These are phyloP conservation scores for Aspergillus unguis DNA, from an alignment of 2,329 filamentous ascomycete species.

Conservation along the genomic window DNA sequence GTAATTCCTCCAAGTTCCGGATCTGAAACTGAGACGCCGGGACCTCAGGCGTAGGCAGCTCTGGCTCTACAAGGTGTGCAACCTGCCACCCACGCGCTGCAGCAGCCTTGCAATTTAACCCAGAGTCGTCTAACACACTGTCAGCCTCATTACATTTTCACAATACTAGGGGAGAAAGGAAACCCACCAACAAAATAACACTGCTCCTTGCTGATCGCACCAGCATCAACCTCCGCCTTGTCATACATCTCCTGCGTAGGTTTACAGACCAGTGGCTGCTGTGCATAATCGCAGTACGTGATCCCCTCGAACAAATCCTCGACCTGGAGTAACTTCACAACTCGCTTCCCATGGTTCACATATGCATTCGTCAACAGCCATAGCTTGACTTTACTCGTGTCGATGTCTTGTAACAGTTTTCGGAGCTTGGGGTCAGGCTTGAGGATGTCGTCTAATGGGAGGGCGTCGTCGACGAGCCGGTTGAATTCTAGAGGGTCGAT, in stretches of 20 bases:
- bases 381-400: conserved; percentile 74
- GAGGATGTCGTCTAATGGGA: conserved; percentile 82
- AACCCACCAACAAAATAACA: conserved; percentile 89
- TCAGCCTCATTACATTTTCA: conserved; percentile 14
- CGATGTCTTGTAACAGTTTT: conserved; percentile 74
- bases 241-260: conserved; percentile 77
- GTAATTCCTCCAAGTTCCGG: conserved; percentile 69
- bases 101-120: conserved; percentile 73
- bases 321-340: conserved; percentile 74
- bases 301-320: conserved; percentile 92
- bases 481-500: conserved; percentile 97
- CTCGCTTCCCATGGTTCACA: conserved; percentile 77
- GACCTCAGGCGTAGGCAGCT: conserved; percentile 59
- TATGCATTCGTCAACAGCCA: conserved; percentile 99
- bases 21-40: conserved; percentile 74
- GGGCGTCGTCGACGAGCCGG: conserved; percentile 85
- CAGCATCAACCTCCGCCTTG: conserved; percentile 85
- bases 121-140: conserved; percentile 67
- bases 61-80: conserved; percentile 79
- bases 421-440: conserved; percentile 73
- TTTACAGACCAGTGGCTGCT: conserved; percentile 76
- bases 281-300: conserved; percentile 87
- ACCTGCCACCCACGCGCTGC: conserved; percentile 80
- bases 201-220: conserved; percentile 61
- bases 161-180: neutral